Base-by-base conservation (phyloP, 257 asterid genomes). In the Cinchona pubescens region DNA sequence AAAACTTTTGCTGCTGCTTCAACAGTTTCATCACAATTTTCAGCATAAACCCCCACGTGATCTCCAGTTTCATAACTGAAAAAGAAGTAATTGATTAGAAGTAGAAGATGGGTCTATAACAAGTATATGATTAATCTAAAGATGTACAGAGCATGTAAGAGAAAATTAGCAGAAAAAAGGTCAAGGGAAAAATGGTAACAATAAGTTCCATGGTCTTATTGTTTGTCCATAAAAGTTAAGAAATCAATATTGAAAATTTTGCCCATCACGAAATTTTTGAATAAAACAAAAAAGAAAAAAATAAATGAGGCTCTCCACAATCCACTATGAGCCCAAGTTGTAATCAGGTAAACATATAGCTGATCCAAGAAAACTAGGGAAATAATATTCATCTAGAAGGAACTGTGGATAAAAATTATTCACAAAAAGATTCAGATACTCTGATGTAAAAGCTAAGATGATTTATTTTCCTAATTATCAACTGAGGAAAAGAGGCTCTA, bases 21-120 rank as follows among this genome's bases (percentile, higher is more conserved):
- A 78, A 91, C 92, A 75, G 82, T 83, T 67, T 85, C 92, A 56
- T 86, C 83, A 77, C 79, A 82, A 77, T 91, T 91, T 74, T 89
- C 93, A 74, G 89, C 87, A 83, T 77, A 91, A 69, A 91, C 88
- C 74, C 96, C 96, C 66, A 89, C 94, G 69, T 89, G 95, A 76
- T 91, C 96, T 75, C 96, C 96, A 55, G 94, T 91, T 85, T 85
- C 95, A 80, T 91, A 91, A 71, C 94, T 91, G 79, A 74, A 63
- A 78, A 67, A 69, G 30, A 61, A 67, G 67, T n/a, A 51, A 56
- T 23, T 19, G 27, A 51, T 51, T 21, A 71, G 67, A n/a, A 58
- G 55, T 42, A 62, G 74, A 66, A 51, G 51, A 63, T 60, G 59
- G 73, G 42, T 48, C 60, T 67, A 56, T 29, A 42, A 61, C 38